Evolutionary conservation across 495 filamentous ascomycete species (phyloP).

Genomic region (Podospora anserina): DNA sequence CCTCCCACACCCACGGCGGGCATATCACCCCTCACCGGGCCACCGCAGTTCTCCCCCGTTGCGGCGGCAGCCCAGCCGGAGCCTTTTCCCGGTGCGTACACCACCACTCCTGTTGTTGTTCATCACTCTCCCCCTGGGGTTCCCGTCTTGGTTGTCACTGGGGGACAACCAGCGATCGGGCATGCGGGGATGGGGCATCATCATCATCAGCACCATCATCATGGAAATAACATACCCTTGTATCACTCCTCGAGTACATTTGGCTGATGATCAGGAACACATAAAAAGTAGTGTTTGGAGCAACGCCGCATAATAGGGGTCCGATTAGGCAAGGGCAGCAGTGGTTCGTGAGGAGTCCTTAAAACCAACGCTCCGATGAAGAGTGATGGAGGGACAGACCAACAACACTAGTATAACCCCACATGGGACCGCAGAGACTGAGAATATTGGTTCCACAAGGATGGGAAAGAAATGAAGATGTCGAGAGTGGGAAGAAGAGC

Average conservation of each 20-base stretch:
- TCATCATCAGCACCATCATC: not conserved
- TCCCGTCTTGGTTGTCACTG: too few species aligned
- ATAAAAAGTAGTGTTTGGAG: not conserved
- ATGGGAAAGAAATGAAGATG: too few species aligned
- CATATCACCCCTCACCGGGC: constrained; percentile 5
- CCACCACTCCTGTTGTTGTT: constrained; percentile 6
- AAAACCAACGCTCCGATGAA: not conserved
- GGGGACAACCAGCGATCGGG: too few species aligned
- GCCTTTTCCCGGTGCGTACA: constrained; percentile 21
- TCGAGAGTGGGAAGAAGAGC: too few species aligned
- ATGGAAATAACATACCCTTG: constrained; percentile 16
- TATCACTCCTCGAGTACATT: constrained; percentile 11
- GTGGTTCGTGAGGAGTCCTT: not conserved
- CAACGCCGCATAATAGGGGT: not conserved
- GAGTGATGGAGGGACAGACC: too few species aligned
- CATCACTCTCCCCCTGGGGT: not conserved
- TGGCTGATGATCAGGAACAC: not conserved
- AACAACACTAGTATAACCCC: too few species aligned
- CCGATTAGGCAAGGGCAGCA: not conserved
- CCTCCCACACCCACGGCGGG: not conserved
- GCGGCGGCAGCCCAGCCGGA: constrained; percentile 12
- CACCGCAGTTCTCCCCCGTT: constrained; percentile 25
- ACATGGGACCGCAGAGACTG: too few species aligned
- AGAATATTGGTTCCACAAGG: too few species aligned
- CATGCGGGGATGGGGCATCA: constrained; percentile 8